A percentile compares a stretch with the other conserved stretches of the same genome.
Conservation (phyloP, 768 basidiomycete species). For the Podaxis sp. region DNA sequence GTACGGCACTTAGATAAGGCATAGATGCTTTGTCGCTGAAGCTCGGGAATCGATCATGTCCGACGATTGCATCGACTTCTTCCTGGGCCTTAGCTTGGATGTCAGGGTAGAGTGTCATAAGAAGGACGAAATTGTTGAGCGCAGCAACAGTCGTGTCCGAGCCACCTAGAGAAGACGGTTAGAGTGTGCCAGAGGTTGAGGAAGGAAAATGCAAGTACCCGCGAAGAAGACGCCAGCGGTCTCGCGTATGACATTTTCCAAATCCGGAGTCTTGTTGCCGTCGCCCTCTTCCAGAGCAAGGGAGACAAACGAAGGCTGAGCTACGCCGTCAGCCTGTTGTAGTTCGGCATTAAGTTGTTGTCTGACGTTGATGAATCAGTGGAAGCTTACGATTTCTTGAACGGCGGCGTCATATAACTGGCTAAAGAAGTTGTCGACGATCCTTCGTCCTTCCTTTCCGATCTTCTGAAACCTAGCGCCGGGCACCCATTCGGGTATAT, state of each 20-base stretch:
- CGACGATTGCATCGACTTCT: constrained; percentile 30
- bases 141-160: constrained; percentile 14
- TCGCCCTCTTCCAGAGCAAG: constrained; percentile 4
- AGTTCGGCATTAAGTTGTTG: not conserved
- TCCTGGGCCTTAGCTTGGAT: constrained; percentile 27
- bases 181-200: too few relatives aligned
- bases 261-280: not conserved
- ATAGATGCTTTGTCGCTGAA: constrained; percentile 23
- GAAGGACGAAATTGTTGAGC: constrained; percentile 25
- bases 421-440: not conserved
- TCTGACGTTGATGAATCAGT: not conserved
- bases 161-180: not conserved
- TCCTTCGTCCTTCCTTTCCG: constrained; percentile 23
- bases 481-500: constrained; percentile 28
- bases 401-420: constrained; percentile 10
- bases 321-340: not conserved
- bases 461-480: constrained; percentile 31
- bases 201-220: constrained; percentile 21
- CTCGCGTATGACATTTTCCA: constrained; percentile 23
- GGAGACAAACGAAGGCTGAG: constrained; percentile 11
- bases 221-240: constrained; percentile 41
- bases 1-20: constrained; percentile 19
- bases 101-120: constrained; percentile 30
- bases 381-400: constrained; percentile 1
- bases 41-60: constrained; percentile 24